Evolutionary conservation across 345 rosid species (phyloP), one percentile per base, ranked within the genome.

Genomic region (Eucalyptus virginea): DNA sequence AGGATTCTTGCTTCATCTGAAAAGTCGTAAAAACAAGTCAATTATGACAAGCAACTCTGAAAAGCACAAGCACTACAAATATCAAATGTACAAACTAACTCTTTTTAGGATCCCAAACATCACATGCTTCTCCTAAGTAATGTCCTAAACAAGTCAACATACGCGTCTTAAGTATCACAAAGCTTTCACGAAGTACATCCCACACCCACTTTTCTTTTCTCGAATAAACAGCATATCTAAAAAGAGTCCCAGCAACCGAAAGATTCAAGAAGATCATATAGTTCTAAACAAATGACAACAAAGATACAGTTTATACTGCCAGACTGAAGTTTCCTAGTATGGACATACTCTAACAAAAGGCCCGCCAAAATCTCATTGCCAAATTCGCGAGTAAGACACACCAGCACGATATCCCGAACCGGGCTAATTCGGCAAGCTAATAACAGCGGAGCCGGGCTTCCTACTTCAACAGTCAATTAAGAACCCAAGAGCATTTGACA

Each of bases 1-100:
- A 44, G 81, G 86, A 81, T 62, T 94, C 93, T 48, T 92, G 88
- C 58, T 88, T 88, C 32, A 69, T 49, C 87, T 87, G 77, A 83
- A 44, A 40, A 62, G 37, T 10, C 17, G 23, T 42, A 8, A 88
- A 44, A 87, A 86, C 87, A 26, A 86, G 47, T 86, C 77, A 87
- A 11, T 30, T 40, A 26, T 49, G 23, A 56, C 16, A 50, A 88
- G 40, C 72, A 42, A 86, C 48, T 77, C 85, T 4, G 9, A 11
- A 40, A 42, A 77, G 47, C 85, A 40, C 28, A 40, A 40, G 47
- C 47, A 77, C 5, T 40, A 40, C 17, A 24, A 21, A 40, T 40
- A 21, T 7, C 85, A 40, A 77, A 37, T 21, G 30, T 40, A 77
- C 85, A 77, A 21, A 40, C 30, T 77, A 77, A 77, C 47, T 21